phyloP scores from a whole-genome alignment of 768 basidiomycete genomes.

The Wakefieldia striispora region DNA sequence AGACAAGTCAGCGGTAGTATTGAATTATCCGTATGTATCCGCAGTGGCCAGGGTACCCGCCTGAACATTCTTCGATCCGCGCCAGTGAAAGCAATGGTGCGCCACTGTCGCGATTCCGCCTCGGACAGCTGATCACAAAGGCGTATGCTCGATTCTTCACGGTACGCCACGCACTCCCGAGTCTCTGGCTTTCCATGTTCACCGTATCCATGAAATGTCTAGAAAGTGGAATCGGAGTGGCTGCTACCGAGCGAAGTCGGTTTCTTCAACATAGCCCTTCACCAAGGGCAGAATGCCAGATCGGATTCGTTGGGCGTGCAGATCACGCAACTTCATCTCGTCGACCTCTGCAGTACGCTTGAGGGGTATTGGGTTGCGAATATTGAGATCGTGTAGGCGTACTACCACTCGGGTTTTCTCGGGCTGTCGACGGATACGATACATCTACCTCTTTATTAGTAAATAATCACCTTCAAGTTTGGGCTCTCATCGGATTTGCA shows the following conservation, averaged over 20 bases:
- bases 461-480: too few relatives aligned
- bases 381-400: slow-evolving; percentile 1
- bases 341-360: neutral
- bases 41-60: neutral
- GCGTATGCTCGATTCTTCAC: neutral
- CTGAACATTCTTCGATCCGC: neutral
- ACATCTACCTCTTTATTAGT: too few relatives aligned
- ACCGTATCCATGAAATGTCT: neutral
- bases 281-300: neutral
- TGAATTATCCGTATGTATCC: neutral
- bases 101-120: neutral
- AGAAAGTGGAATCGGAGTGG: neutral
- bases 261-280: slow-evolving; percentile 3
- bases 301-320: slow-evolving; percentile 3
- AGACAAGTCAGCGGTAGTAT: too few relatives aligned
- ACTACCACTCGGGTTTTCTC: too few relatives aligned
- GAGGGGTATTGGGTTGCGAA: neutral
- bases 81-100: neutral
- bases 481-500: too few relatives aligned
- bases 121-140: neutral
- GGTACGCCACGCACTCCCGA: neutral
- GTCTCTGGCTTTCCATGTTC: neutral
- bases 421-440: too few relatives aligned
- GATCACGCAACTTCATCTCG: neutral
- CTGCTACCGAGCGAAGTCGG: neutral